phyloP scores from a whole-genome alignment of 2,329 filamentous ascomycete genomes.

The Pseudomassariella vexata region DNA sequence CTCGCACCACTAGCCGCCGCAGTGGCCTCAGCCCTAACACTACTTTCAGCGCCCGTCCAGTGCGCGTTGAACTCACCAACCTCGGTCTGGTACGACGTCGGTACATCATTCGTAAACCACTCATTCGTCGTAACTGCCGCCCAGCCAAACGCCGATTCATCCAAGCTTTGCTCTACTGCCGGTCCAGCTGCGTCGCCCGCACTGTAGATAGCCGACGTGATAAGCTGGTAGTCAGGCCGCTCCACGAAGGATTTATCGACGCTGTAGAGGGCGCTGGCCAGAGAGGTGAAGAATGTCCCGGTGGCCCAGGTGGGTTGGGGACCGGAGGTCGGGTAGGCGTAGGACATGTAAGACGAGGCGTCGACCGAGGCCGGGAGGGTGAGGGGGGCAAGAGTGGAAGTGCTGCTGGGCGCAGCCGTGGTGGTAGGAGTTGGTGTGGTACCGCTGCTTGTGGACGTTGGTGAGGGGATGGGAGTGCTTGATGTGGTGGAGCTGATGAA shows the following conservation, averaged over 20 bases:
- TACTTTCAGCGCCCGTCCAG: constrained; percentile 9
- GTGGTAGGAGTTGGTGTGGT: too few species aligned
- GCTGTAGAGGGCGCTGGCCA: constrained; percentile 12
- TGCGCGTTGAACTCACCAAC: constrained; percentile 8
- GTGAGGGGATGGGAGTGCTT: too few species aligned
- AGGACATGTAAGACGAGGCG: constrained; percentile 5
- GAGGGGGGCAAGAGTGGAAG: too few species aligned
- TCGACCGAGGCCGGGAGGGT: constrained; percentile 5
- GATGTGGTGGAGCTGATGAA: too few species aligned
- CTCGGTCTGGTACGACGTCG: constrained; percentile 7
- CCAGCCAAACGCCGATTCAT: constrained; percentile 11
- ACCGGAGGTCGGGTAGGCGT: constrained; percentile 4
- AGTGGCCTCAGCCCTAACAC: constrained; percentile 10
- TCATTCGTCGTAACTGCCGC: constrained; percentile 10
- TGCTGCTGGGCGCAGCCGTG: too few species aligned
- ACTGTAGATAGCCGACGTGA: constrained; percentile 11
- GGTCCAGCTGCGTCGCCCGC: constrained; percentile 9
- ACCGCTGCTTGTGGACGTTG: too few species aligned
- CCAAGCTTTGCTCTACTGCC: constrained; percentile 9
- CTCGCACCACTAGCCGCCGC: constrained; percentile 9
- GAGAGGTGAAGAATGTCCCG: constrained; percentile 11
- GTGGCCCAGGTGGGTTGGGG: constrained; percentile 14
- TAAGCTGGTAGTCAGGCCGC: constrained; percentile 12
- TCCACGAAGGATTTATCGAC: constrained; percentile 11
- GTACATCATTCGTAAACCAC: constrained; percentile 11